These are phyloP conservation scores for Chrysoporthe cubensis DNA, from an alignment of 2,329 filamentous ascomycete genomes.

Conservation along the genomic window DNA sequence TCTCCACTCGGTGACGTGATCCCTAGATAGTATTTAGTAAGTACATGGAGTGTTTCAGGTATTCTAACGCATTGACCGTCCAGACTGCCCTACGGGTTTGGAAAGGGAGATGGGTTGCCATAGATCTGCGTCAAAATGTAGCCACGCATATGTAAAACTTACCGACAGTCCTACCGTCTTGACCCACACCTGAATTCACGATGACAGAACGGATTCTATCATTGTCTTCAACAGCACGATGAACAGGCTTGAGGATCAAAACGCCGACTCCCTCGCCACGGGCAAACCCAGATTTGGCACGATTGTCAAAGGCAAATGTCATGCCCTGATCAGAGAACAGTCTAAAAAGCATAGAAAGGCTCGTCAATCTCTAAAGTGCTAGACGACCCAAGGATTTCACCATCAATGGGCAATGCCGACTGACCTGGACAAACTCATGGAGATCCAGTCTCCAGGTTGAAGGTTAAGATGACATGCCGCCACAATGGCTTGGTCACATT, in stretches of 20 bases:
- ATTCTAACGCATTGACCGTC: not conserved
- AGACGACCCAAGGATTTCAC: not conserved
- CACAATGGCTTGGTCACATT: slow-evolving; percentile 34
- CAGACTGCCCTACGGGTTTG: not conserved
- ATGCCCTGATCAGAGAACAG: slow-evolving; percentile 32
- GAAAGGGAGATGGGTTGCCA: not conserved
- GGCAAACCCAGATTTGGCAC: slow-evolving; percentile 41
- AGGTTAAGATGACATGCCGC: slow-evolving; percentile 13
- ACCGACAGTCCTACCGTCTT: slow-evolving; percentile 44
- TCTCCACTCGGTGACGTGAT: slow-evolving; percentile 40
- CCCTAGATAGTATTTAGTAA: slow-evolving; percentile 1
- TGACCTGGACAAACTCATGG: slow-evolving; percentile 19
- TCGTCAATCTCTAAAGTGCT: not conserved
- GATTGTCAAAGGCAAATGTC: slow-evolving; percentile 36
- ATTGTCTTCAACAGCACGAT: slow-evolving; percentile 41
- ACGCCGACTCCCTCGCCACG: slow-evolving; percentile 43
- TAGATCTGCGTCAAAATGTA: not conserved
- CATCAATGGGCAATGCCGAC: not conserved
- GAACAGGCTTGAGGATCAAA: slow-evolving; percentile 43
- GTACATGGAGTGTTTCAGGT: not conserved
- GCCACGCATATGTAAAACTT: not conserved
- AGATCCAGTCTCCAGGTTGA: slow-evolving; percentile 30
- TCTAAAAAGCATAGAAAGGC: slow-evolving; percentile 28
- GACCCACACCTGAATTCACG: slow-evolving; percentile 41
- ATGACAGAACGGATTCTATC: slow-evolving; percentile 37